These are phyloP conservation scores for Trichomonascaceae sp. DNA, from an alignment of 1,139 yeast genomes.

Conservation along the genomic window DNA sequence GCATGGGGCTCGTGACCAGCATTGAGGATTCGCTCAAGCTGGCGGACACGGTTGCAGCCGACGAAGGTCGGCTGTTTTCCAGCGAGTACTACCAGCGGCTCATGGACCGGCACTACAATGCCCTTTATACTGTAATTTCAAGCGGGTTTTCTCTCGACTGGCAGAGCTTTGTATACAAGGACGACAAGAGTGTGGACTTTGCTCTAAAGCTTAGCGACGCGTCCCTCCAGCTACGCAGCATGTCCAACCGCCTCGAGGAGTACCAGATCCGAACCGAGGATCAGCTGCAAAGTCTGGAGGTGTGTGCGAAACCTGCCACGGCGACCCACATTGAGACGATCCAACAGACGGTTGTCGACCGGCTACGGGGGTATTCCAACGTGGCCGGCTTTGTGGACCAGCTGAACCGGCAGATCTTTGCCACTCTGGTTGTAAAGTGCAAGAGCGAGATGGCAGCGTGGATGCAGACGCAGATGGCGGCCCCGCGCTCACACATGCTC, in stretches of 20 bases:
- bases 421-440: slow-evolving; percentile 28
- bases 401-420: slow-evolving; percentile 31
- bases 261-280: slow-evolving; percentile 15
- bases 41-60: not conserved
- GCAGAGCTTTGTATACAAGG: slow-evolving; percentile 41
- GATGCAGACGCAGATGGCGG: too few species aligned
- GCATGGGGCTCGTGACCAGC: slow-evolving; percentile 47
- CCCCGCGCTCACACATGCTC: too few species aligned
- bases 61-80: not conserved
- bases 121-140: slow-evolving; percentile 23
- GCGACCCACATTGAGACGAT: slow-evolving; percentile 20
- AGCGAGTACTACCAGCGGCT: not conserved
- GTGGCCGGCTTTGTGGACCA: slow-evolving; percentile 27
- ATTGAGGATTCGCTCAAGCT: slow-evolving; percentile 37
- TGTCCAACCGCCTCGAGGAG: slow-evolving; percentile 21
- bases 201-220: slow-evolving; percentile 32
- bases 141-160: slow-evolving; percentile 35
- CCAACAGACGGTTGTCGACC: slow-evolving; percentile 34
- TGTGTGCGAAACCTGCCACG: too few species aligned
- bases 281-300: slow-evolving; percentile 23
- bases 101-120: slow-evolving; percentile 3
- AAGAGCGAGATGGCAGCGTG: slow-evolving; percentile 15
- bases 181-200: slow-evolving; percentile 33
- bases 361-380: slow-evolving; percentile 32
- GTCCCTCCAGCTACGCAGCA: slow-evolving; percentile 27